Conservation (phyloP, 1,139 yeast genomes). For the Yamadazyma epiphylla region DNA sequence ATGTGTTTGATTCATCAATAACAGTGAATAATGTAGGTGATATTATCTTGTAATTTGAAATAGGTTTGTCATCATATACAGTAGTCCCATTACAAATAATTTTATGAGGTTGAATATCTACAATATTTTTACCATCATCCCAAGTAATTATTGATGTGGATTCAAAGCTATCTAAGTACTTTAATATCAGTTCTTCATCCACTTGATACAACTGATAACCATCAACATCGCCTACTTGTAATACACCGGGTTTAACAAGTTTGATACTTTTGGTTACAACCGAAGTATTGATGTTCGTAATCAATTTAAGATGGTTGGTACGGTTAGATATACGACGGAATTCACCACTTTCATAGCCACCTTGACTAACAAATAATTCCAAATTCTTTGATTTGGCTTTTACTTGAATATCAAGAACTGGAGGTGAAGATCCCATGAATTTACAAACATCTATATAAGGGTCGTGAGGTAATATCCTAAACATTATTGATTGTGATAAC, state of each 20-base stretch:
- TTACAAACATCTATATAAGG: slow-evolving; percentile 27
- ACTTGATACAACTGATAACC: too few species aligned
- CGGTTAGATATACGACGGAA: slow-evolving; percentile 14
- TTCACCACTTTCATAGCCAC: slow-evolving; percentile 39
- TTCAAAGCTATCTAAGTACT: too few species aligned
- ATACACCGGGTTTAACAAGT: background rate
- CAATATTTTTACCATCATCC: too few species aligned
- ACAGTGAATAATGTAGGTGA: too few species aligned
- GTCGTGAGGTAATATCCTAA: slow-evolving; percentile 21
- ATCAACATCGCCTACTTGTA: too few species aligned
- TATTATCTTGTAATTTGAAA: too few species aligned
- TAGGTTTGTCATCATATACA: too few species aligned
- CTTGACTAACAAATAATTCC: slow-evolving; percentile 30
- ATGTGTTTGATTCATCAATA: too few species aligned
- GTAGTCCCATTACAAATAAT: too few species aligned
- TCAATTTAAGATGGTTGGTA: slow-evolving; percentile 2
- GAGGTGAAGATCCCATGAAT: slow-evolving; percentile 29
- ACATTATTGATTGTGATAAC: slow-evolving; percentile 31
- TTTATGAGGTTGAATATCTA: too few species aligned
- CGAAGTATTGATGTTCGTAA: background rate
- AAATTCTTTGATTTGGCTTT: slow-evolving; percentile 2
- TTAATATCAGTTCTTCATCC: too few species aligned
- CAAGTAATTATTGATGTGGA: too few species aligned
- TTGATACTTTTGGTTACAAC: background rate
- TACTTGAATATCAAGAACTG: slow-evolving; percentile 27